Percentiles rank a stretch among this genome's conserved stretches.
phyloP scores from a whole-genome alignment of 2,329 filamentous ascomycete genomes.

The Aspergillus sp. region DNA sequence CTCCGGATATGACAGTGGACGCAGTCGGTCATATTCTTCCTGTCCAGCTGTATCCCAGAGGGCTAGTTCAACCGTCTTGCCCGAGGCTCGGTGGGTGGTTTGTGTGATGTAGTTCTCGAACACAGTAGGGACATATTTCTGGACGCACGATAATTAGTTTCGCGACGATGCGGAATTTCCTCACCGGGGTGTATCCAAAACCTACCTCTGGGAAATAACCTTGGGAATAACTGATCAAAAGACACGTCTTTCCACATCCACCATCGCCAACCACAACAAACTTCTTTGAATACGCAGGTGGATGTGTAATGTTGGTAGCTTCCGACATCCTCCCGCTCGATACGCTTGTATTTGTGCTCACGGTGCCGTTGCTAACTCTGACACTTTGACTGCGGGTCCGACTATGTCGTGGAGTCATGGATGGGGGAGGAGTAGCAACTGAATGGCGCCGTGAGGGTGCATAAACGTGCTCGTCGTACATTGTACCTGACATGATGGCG shows the following conservation, averaged over 20 bases:
- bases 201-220: conserved; percentile 97
- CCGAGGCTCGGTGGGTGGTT: conserved; percentile 80
- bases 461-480: conserved; percentile 49
- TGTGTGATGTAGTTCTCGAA: conserved; percentile 99
- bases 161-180: neutral
- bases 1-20: conserved; percentile 95
- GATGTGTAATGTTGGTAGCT: conserved; percentile 83
- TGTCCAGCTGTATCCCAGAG: conserved; percentile 98
- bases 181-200: neutral
- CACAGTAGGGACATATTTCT: conserved; percentile 99
- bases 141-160: conserved; percentile 13
- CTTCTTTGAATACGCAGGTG: conserved; percentile 95
- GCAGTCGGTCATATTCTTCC: conserved; percentile 95
- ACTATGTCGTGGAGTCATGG: conserved; percentile 45
- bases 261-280: conserved; percentile 98
- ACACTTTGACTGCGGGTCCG: conserved; percentile 57
- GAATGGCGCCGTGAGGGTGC: conserved; percentile 62
- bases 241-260: conserved; percentile 96
- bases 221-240: conserved; percentile 98
- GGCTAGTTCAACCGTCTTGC: conserved; percentile 94
- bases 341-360: conserved; percentile 79
- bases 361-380: conserved; percentile 83
- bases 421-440: conserved; percentile 44
- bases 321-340: conserved; percentile 73
- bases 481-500: conserved; percentile 35